Base-by-base conservation (phyloP, 139 green algal genomes). In the Picochlorum sp. region DNA sequence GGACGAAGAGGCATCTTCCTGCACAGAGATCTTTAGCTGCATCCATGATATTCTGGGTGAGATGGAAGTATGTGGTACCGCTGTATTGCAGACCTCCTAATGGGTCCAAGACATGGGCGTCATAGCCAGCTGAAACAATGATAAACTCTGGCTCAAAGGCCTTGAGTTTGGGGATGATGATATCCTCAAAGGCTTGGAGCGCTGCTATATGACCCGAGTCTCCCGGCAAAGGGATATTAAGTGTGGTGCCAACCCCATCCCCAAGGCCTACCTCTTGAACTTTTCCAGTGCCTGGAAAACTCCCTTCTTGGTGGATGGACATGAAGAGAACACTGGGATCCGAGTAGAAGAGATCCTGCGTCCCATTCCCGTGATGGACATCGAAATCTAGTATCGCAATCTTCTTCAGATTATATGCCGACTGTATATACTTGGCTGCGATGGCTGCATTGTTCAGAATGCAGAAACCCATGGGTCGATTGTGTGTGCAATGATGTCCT, bases 341-440 rank as follows among this genome's bases (percentile, higher is more conserved):
- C 0, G 74, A 52, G 31, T 84, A 83, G 54, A 97, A 96, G 9
- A 81, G 60, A 10, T 94, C 91, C 37, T 90, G 69, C 0, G 85
- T 93, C 66, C 88, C 88, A 55, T 91, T 90, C 60, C 83, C 83
- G 45, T 90, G 84, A 63, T 93, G 87, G 10, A 95, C 88, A 68
- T 95, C 90, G 65, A 90, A 95, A 66, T 97, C 91, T 23, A 92
- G 76, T 1, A 97, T 87, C 24, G 87, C 50, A 9, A 97, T 82
- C 62, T 68, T 72, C 15, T 71, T 37, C n/a, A 80, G 18, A 3
- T 60, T 60, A 56, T 77, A 72, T 5, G 3, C 21, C 24, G 65
- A 28, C 69, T 79, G 74, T 0, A 80, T 82, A 31, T 94, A 71
- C 10, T 71, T 65, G 1, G 78, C 86, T n/a, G 90, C 86, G 4